Percentiles rank a stretch among this genome's conserved stretches.
phyloP scores from a whole-genome alignment of 495 filamentous ascomycete species.

The Trichodelitschia bisporula region DNA sequence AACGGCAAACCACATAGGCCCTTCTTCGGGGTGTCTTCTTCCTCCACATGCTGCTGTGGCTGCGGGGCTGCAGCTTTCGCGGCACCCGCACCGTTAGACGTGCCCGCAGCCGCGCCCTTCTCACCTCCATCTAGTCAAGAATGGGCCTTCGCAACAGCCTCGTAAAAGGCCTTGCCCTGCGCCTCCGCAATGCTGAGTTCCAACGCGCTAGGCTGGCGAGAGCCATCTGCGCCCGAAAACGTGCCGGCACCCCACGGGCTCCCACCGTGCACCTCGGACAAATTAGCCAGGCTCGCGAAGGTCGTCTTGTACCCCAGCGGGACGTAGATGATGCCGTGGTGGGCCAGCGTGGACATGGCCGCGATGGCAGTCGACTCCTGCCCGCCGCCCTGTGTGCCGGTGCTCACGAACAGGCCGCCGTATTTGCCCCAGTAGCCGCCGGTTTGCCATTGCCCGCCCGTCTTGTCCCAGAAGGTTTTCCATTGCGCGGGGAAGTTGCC shows the following conservation, averaged over 20 bases:
- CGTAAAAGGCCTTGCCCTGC: conserved; percentile 77
- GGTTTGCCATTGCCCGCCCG: conserved; percentile 32
- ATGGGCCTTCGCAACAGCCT: conserved; percentile 43
- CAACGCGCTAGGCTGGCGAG: conserved; percentile 44
- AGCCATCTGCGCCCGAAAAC: conserved; percentile 55
- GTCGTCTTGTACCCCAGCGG: conserved; percentile 76
- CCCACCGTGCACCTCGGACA: conserved; percentile 62
- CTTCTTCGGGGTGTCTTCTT: conserved; percentile 17
- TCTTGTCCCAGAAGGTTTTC: conserved; percentile 76
- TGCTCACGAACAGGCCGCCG: conserved; percentile 76
- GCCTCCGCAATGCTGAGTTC: conserved; percentile 57
- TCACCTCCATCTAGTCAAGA: conserved; percentile 59
- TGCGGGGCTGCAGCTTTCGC: conserved; percentile 3
- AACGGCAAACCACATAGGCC: conserved; percentile 48
- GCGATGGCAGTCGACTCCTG: conserved; percentile 75
- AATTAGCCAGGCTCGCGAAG: conserved; percentile 40
- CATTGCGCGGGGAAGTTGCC: conserved; percentile 97
- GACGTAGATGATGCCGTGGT: conserved; percentile 91
- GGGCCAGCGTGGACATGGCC: conserved; percentile 64
- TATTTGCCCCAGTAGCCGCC: conserved; percentile 78
- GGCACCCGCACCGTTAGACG: conserved; percentile 1
- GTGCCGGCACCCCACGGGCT: conserved; percentile 88
- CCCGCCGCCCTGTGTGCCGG: conserved; percentile 60
- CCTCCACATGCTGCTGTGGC: conserved; percentile 8
- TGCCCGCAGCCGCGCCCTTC: conserved; percentile 2